These are phyloP conservation scores for Corynascus novoguineensis DNA, from an alignment of 495 filamentous ascomycete species.

Conservation along the genomic window DNA sequence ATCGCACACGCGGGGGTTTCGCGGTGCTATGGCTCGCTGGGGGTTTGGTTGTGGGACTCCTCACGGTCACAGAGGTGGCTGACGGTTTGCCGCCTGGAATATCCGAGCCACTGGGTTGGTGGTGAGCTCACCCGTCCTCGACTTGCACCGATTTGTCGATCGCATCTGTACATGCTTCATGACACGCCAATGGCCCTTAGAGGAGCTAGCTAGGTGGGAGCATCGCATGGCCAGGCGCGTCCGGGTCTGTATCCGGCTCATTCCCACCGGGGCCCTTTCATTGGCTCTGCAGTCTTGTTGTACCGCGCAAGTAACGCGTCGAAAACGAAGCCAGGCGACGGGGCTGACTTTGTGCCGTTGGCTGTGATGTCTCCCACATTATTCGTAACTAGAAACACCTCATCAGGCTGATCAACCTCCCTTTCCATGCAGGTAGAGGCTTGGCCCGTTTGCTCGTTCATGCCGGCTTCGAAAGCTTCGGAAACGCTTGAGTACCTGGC, in stretches of 20 bases:
- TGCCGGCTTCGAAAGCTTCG: constrained; percentile 38
- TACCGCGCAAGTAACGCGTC: constrained; percentile 4
- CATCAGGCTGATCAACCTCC: constrained; percentile 11
- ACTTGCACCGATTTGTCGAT: background rate
- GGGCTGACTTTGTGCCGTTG: background rate
- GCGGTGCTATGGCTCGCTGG: background rate
- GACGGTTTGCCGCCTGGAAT: background rate
- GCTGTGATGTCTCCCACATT: constrained; percentile 1
- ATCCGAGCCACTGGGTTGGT: too few relatives aligned
- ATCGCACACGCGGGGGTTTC: background rate
- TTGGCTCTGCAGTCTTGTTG: background rate
- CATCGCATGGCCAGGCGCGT: too few relatives aligned
- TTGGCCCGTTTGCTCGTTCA: constrained; percentile 11
- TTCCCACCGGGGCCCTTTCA: too few relatives aligned
- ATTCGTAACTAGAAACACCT: constrained; percentile 20
- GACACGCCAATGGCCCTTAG: background rate
- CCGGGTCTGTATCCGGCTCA: too few relatives aligned
- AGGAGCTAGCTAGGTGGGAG: too few relatives aligned
- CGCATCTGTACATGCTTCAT: background rate
- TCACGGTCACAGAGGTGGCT: background rate
- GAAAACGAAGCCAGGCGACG: background rate
- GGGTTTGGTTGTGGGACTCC: background rate
- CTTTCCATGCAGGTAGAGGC: background rate
- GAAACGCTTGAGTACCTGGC: constrained; percentile 36
- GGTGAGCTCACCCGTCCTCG: background rate